Conservation (phyloP, 2,329 filamentous ascomycete genomes). For the Sporothrix inflata region DNA sequence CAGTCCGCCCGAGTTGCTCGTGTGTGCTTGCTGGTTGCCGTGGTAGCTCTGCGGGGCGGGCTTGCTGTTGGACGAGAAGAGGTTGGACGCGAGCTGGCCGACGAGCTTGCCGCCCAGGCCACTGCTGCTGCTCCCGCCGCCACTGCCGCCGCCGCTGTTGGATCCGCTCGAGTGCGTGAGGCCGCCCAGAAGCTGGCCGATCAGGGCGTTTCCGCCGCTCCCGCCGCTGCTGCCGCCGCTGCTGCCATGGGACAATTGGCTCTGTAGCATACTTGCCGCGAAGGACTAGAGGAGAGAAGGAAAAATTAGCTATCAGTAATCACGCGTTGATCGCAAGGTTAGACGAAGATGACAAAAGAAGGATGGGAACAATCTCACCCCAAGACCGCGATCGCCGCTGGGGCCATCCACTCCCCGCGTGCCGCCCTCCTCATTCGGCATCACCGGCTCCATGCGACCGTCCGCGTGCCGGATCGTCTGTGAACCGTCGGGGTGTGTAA, state of each 20-base stretch:
- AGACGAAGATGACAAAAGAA: neutral
- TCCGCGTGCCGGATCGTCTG: constrained; percentile 65
- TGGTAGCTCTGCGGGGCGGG: constrained; percentile 55
- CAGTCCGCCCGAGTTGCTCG: constrained; percentile 51
- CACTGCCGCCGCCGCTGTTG: constrained; percentile 37
- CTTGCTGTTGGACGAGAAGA: constrained; percentile 57
- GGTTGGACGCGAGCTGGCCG: constrained; percentile 58
- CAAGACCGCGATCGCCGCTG: constrained; percentile 60
- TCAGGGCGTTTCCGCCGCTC: constrained; percentile 47
- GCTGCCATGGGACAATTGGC: constrained; percentile 48
- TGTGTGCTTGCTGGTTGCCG: constrained; percentile 48
- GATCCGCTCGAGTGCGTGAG: constrained; percentile 39
- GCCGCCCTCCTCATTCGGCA: constrained; percentile 48
- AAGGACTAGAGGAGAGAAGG: constrained; percentile 51
- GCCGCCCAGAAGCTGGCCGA: constrained; percentile 54
- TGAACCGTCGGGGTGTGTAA: constrained; percentile 64
- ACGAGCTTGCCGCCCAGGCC: constrained; percentile 57
- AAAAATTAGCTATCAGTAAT: constrained; percentile 19
- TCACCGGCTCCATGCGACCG: constrained; percentile 62
- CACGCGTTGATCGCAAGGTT: neutral
- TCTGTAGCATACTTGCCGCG: constrained; percentile 61
- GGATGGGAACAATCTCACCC: constrained; percentile 53
- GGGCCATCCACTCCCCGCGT: constrained; percentile 48
- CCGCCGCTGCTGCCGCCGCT: constrained; percentile 41
- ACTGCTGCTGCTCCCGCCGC: constrained; percentile 44